Conservation (phyloP, 2,329 filamentous ascomycete species). For the Trichoderma semiorbis region DNA sequence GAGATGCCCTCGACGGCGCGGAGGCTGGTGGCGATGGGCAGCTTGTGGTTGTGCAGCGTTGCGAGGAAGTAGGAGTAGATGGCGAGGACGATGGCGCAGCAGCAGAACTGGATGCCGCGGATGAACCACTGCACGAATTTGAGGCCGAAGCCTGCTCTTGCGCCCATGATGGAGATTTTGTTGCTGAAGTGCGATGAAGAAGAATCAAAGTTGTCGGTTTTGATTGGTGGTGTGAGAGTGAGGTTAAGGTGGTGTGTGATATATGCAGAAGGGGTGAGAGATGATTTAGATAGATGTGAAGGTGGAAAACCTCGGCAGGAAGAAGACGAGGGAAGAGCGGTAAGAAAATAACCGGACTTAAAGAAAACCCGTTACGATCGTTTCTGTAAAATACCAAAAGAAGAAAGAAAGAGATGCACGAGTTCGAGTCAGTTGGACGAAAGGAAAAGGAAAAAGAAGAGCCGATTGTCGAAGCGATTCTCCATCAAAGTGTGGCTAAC, state of each 20-base stretch:
- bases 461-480: background rate
- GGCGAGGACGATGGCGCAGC: conserved; percentile 68
- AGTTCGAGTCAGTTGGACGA: background rate
- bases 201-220: background rate
- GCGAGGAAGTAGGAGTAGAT: conserved; percentile 85
- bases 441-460: background rate
- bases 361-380: background rate
- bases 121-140: conserved; percentile 68
- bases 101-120: conserved; percentile 70
- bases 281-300: background rate
- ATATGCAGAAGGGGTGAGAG: background rate
- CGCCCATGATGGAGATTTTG: conserved; percentile 28
- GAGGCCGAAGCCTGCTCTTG: conserved; percentile 49
- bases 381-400: background rate
- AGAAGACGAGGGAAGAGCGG: background rate
- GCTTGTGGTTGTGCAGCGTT: conserved; percentile 61
- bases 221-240: background rate
- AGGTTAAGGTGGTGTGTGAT: background rate
- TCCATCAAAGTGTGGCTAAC: background rate
- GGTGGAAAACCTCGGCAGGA: background rate
- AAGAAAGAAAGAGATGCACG: background rate
- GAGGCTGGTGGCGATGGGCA: conserved; percentile 60
- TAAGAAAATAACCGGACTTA: background rate
- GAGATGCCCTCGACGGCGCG: conserved; percentile 76
- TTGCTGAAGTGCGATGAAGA: background rate